Evolutionary conservation across 163 green algal genomes (phyloP).

Genomic region (Coccomyxa subellipsoidea): DNA sequence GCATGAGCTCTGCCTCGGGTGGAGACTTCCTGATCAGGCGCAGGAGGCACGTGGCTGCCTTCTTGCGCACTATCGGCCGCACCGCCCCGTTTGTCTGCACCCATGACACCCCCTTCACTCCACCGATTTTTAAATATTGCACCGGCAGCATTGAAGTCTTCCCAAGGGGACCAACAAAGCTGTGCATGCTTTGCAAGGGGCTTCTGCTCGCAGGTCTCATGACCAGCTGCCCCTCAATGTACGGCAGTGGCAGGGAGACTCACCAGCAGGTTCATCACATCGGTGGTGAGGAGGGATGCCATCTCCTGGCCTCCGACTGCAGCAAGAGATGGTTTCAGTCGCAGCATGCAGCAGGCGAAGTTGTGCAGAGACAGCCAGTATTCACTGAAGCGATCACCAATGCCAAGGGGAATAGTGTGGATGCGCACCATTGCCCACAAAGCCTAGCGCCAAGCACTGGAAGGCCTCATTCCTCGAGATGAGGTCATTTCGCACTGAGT

Average conservation of each 20-base stretch:
- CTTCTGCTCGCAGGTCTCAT: background rate
- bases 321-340: background rate
- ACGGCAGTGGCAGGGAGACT: background rate
- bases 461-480: slow-evolving; percentile 91
- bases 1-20: slow-evolving; percentile 64
- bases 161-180: too few species aligned
- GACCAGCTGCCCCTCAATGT: background rate
- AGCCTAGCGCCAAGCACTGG: slow-evolving; percentile 92
- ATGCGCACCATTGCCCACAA: slow-evolving; percentile 79
- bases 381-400: too few species aligned
- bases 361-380: too few species aligned
- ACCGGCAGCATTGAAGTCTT: too few species aligned
- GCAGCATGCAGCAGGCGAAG: too few species aligned
- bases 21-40: slow-evolving; percentile 90
- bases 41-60: slow-evolving; percentile 94
- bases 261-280: slow-evolving; percentile 92
- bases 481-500: slow-evolving; percentile 96
- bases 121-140: too few species aligned
- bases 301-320: slow-evolving; percentile 95
- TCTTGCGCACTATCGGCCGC: slow-evolving; percentile 92
- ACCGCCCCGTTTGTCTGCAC: slow-evolving; percentile 66
- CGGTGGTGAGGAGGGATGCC: slow-evolving; percentile 81
- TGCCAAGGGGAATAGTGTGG: background rate
- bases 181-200: background rate
- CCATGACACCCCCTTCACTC: background rate